phyloP scores from a whole-genome alignment of 208 protist species.

The Vickermania ingenoplastis region DNA sequence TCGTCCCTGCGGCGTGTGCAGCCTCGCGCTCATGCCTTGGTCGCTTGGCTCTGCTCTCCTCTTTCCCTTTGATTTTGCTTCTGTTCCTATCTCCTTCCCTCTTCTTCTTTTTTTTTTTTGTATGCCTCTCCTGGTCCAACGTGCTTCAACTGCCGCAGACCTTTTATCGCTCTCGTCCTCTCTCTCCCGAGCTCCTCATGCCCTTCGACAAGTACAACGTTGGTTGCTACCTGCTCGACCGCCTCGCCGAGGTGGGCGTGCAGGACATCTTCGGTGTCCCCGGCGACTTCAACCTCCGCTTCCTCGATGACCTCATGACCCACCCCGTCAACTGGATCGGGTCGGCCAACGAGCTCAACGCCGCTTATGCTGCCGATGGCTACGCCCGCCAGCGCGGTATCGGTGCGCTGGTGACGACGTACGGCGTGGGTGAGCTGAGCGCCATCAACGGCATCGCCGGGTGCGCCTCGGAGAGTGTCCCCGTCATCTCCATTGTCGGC shows the following conservation, averaged over 20 bases:
- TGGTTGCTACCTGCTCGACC: constrained; percentile 45
- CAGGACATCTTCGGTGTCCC: constrained; percentile 48
- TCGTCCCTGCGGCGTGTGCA: no score
- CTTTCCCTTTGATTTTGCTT: no score
- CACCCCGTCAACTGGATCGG: constrained; percentile 47
- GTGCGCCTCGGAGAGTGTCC: constrained; percentile 20
- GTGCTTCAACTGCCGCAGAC: no score
- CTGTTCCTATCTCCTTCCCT: constrained; percentile 5
- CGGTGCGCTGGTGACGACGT: constrained; percentile 31
- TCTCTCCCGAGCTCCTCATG: no score
- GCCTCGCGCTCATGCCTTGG: no score
- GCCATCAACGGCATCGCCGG: constrained; percentile 35
- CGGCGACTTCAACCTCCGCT: constrained; percentile 56
- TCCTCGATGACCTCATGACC: constrained; percentile 46
- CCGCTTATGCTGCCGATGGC: constrained; percentile 44
- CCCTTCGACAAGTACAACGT: constrained; percentile 40
- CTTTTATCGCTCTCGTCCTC: no score
- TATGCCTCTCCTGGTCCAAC: not conserved
- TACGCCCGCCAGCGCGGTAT: constrained; percentile 25
- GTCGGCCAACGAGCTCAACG: constrained; percentile 49
- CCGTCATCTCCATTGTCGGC: constrained; percentile 42
- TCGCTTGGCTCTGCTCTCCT: no score
- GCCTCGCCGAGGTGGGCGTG: constrained; percentile 28
- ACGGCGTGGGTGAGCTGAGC: constrained; percentile 41
- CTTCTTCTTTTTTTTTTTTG: constrained; percentile 4